Evolutionary conservation across 2,329 filamentous ascomycete species (phyloP).

Genomic region (Curvularia lunata): DNA sequence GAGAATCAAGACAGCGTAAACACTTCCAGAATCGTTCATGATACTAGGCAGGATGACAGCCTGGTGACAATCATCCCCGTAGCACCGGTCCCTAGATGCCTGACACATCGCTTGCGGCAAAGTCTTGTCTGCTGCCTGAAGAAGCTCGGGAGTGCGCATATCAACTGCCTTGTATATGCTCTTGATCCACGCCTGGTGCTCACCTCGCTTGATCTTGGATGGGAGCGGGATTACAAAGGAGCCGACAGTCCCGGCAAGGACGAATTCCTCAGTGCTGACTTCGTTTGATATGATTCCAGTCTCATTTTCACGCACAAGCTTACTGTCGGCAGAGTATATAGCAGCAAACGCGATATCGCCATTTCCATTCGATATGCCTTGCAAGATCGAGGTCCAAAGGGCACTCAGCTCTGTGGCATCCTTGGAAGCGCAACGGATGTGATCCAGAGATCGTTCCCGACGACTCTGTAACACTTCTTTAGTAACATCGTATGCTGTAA

Average conservation of each 20-base stretch:
- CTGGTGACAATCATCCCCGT: conserved; percentile 7
- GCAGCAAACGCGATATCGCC: conserved; percentile 7
- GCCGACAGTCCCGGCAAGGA: conserved; percentile 1
- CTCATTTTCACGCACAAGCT: not conserved
- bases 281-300: not conserved
- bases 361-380: conserved; percentile 2
- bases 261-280: not conserved
- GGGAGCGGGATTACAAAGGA: conserved; percentile 2
- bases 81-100: conserved; percentile 6
- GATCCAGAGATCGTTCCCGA: conserved; percentile 3
- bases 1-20: conserved; percentile 2
- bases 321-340: not conserved
- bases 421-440: conserved; percentile 1
- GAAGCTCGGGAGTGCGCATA: not conserved
- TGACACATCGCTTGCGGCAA: conserved; percentile 4
- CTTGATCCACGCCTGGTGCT: not conserved
- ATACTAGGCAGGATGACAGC: conserved; percentile 5
- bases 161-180: not conserved
- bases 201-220: not conserved
- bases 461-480: not conserved
- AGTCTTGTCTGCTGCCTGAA: not conserved
- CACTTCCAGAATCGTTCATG: not conserved
- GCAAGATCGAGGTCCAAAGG: not conserved
- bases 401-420: not conserved
- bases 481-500: conserved; percentile 1